Evolutionary conservation across 768 basidiomycete species (phyloP), one percentile per base, ranked within the genome.

Genomic region (Leccinum olivaceopallidum): DNA sequence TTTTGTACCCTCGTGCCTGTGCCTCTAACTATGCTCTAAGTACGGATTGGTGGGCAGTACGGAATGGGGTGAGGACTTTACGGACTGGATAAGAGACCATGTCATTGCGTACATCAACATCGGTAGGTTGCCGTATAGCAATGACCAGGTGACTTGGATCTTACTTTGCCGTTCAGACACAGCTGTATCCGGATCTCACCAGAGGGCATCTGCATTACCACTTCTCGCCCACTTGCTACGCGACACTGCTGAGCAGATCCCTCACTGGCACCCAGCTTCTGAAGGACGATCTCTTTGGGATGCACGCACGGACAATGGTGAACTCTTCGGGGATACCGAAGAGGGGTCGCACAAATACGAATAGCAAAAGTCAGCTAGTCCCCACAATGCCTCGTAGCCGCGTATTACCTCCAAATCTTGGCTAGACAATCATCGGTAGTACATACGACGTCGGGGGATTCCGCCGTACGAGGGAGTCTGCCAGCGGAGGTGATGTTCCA

Each of bases 21-120:
- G 20, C 3, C 14, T 26, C 53, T 61, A 44, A 61, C 42, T 18
- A 54, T 57, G 18, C 6, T 30, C 7, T 56, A 77, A 82, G 82
- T 82, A 83, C 57, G 92, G 91, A 24, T 79, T 94, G 49, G 73
- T 92, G 39, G 96, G 96, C 22, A 90, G 88, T 69, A 95, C 92
- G 5, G 96, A 98, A 76, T 97, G 90, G 85, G 94, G 87, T 3
- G 96, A 98, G 72, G 96, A 98, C 70, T 98, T 96, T 68, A 70
- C 85, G 0, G 80, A 84, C 16, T 96, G 90, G 86, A 85, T 98
- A 42, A 80, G 83, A 44, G 78, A 88, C 36, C 83, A 95, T 62
- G 91, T 90, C 53, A 94, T 93, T 18, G 83, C 92, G 7, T 98
- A 98, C 70, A 76, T 97, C 64, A 98, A 98, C 70, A 78, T 94